These are phyloP conservation scores for Parsonsia alboflavescens DNA, from an alignment of 257 asterid species.

Conservation along the genomic window DNA sequence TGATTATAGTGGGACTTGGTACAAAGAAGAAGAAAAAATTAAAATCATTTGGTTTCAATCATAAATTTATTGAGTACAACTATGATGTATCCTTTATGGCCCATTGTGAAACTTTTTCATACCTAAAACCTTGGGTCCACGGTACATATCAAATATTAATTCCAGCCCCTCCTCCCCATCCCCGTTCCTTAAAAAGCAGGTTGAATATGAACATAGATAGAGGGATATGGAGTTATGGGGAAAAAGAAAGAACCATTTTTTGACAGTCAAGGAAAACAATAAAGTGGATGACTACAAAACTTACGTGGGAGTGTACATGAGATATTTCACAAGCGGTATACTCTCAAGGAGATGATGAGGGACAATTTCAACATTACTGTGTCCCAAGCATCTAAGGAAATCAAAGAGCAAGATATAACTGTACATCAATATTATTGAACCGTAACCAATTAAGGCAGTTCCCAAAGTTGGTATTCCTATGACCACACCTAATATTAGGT, in stretches of 20 bases:
- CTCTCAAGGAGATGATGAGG: conserved; percentile 44
- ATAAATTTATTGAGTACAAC: neutral
- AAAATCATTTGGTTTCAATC: neutral
- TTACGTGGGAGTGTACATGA: conserved; percentile 81
- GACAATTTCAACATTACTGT: conserved; percentile 69
- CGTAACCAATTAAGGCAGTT: conserved; percentile 55
- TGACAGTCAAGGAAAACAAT: too few species aligned
- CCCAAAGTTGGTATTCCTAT: conserved; percentile 72
- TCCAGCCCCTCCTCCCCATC: neutral
- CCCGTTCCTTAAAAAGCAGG: neutral
- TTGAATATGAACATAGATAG: neutral
- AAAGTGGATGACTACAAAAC: conserved; percentile 14
- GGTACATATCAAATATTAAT: neutral
- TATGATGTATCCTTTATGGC: neutral
- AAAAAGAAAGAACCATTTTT: neutral
- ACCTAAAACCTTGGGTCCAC: neutral
- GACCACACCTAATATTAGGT: conserved; percentile 51
- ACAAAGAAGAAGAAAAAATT: neutral
- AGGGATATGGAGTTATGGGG: neutral
- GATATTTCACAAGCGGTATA: conserved; percentile 54
- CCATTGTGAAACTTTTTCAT: neutral
- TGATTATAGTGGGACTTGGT: neutral
- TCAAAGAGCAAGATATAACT: conserved; percentile 65
- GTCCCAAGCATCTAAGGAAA: conserved; percentile 80
- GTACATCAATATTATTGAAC: conserved; percentile 61